These are phyloP conservation scores for Fomitiporia mediterranea DNA, from an alignment of 1,284 basidiomycete species.

Conservation along the genomic window DNA sequence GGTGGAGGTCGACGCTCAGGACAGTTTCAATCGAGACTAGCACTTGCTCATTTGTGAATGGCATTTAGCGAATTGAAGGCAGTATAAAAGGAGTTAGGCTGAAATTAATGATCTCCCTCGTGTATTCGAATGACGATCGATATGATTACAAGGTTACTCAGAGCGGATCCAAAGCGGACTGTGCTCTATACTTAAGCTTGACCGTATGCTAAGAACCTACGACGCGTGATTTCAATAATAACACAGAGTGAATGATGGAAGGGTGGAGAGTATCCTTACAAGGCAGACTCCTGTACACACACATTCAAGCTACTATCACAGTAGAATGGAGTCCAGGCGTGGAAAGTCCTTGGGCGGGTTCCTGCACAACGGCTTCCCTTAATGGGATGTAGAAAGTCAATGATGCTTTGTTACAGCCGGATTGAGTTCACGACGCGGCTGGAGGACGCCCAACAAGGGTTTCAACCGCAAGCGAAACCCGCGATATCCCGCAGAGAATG, in stretches of 20 bases:
- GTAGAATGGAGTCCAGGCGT: background rate
- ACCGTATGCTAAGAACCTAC: background rate
- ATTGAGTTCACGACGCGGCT: background rate
- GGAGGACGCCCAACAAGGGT: constrained; percentile 8
- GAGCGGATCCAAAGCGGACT: background rate
- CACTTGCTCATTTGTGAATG: background rate
- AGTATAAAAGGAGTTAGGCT: background rate
- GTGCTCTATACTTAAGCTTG: background rate
- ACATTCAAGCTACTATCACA: background rate
- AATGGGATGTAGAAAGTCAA: background rate
- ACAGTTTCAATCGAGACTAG: background rate
- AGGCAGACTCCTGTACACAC: background rate
- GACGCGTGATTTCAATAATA: background rate
- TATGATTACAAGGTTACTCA: background rate
- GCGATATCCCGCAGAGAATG: constrained; percentile 5
- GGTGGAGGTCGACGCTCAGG: too few relatives aligned
- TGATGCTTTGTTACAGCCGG: background rate
- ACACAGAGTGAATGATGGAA: constrained; percentile 10
- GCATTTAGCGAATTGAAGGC: background rate
- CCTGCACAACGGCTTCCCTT: background rate
- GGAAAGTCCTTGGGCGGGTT: background rate
- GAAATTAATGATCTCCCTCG: background rate
- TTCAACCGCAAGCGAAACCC: constrained; percentile 3
- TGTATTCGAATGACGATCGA: constrained; percentile 2
- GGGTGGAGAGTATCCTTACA: background rate